Base-by-base conservation (phyloP, 805 yeast species). In the Pichia ethanolica region DNA sequence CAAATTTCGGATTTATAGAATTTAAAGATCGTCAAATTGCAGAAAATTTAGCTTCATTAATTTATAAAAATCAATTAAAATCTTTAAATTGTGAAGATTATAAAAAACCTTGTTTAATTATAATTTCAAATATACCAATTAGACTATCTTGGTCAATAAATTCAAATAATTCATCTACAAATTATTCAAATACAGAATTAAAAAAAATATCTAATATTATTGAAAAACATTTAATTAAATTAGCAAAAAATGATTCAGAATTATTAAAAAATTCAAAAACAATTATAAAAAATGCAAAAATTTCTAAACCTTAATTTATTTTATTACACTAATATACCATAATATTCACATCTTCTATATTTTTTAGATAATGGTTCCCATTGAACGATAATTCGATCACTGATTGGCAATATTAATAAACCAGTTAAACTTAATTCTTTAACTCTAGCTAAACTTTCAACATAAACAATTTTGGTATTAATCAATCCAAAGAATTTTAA, bases 381-480 rank as follows among this genome's bases (percentile, higher is more conserved):
- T 64, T 93, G 99, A 8, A 93, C 98, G 1, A 93, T 60, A 52
- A 93, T 86, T 26, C 90, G 71, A 62, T 89, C 86, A 5, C 82
- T 72, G 5, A 93, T 69, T 4, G 89, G 89, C 53, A 85, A 71
- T 12, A 91, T 61, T 20, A 93, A 63, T 44, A 67, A 61, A 0
- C 98, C 99, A 14, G 90, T 81, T 34, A 89, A 67, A 60, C 97
- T 89, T 46, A 93, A 71, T 3, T 71, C 68, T 47, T 73, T 71
- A 9, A 89, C 96, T 39, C 98, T 71, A 0, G 98, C 97, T 39
- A 91, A 71, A 44, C 93, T 83, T 65, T 91, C 98, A 28, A 91
- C 71, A 60, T 91, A 93, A 1, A 93, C 65, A 27, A 93, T 82
- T 48, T 77, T 69, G 0, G 88, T 78, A 28, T 61, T 59, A 39